Conservation (phyloP, 2,329 filamentous ascomycete genomes). For the Neofusicoccum cordaticola region DNA sequence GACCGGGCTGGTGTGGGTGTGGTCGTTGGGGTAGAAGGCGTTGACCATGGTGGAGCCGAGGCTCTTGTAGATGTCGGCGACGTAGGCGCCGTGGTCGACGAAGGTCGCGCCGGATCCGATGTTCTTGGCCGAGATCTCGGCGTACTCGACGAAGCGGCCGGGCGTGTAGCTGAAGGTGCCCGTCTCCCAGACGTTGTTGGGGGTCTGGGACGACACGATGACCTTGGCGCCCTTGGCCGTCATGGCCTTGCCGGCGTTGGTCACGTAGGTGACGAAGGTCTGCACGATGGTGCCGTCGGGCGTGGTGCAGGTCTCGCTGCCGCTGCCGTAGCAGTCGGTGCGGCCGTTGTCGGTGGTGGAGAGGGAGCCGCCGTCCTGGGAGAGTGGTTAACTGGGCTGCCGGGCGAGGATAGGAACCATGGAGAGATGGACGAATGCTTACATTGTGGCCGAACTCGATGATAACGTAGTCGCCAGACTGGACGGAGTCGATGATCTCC, state of each 20-base stretch:
- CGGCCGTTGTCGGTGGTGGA: conserved; percentile 56
- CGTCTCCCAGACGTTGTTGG: conserved; percentile 59
- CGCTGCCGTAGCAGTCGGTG: conserved; percentile 55
- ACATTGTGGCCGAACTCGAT: conserved; percentile 68
- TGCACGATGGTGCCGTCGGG: conserved; percentile 52
- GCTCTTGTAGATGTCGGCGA: conserved; percentile 39
- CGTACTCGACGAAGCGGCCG: conserved; percentile 49
- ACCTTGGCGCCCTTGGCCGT: conserved; percentile 55
- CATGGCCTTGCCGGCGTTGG: conserved; percentile 53
- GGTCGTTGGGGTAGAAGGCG: conserved; percentile 56
- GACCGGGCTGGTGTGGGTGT: conserved; percentile 59
- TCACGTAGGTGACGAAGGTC: conserved; percentile 59
- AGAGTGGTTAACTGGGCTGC: conserved; percentile 7
- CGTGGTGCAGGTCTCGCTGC: conserved; percentile 50
- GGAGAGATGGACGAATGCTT: conserved; percentile 36
- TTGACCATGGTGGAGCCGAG: conserved; percentile 23
- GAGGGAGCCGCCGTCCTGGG: conserved; percentile 50
- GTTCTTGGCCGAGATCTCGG: conserved; percentile 11
- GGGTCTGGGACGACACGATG: conserved; percentile 56
- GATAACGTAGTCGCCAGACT: conserved; percentile 60
- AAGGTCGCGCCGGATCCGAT: conserved; percentile 32
- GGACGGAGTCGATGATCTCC: conserved; percentile 50
- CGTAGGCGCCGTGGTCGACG: conserved; percentile 57
- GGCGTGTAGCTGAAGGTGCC: conserved; percentile 48
- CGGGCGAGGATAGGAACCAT: background rate